Conservation (phyloP, 2,329 filamentous ascomycete genomes). For the Clarireedia sp. region DNA sequence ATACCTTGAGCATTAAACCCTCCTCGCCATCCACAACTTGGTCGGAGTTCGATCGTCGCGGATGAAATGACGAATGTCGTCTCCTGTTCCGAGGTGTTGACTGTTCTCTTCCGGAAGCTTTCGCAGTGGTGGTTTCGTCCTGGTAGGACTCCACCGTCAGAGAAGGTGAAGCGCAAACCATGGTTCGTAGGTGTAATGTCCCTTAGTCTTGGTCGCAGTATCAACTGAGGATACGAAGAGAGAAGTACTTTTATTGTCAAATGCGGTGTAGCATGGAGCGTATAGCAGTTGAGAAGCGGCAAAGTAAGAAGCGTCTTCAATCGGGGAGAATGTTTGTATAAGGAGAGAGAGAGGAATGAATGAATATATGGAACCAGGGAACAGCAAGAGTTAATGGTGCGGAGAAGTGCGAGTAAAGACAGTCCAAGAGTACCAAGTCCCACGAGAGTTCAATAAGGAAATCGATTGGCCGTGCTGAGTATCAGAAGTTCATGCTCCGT, state of each 20-base stretch:
- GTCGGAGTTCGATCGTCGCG: slow-evolving; percentile 47
- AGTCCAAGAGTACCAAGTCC: background rate
- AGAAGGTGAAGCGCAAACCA: slow-evolving; percentile 28
- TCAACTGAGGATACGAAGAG: background rate
- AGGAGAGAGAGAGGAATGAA: too few species aligned
- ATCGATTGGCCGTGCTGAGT: background rate
- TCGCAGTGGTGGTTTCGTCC: slow-evolving; percentile 15
- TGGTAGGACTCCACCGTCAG: slow-evolving; percentile 29
- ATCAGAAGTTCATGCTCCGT: background rate
- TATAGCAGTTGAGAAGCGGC: too few species aligned
- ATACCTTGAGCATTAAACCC: slow-evolving; percentile 48
- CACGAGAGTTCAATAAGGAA: slow-evolving; percentile 3
- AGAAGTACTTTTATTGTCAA: background rate
- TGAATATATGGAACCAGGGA: too few species aligned
- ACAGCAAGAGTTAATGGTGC: too few species aligned
- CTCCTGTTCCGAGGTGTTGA: slow-evolving; percentile 24
- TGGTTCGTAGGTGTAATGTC: slow-evolving; percentile 11
- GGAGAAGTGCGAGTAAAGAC: too few species aligned
- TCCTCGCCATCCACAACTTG: slow-evolving; percentile 57
- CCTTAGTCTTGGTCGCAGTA: background rate
- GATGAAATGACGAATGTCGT: slow-evolving; percentile 50
- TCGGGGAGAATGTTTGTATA: too few species aligned
- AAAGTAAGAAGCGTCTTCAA: too few species aligned
- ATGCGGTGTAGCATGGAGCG: background rate
- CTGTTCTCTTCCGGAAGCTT: slow-evolving; percentile 16